These are phyloP conservation scores for Aspergillus sp. DNA, from an alignment of 2,329 filamentous ascomycete genomes.

Conservation along the genomic window DNA sequence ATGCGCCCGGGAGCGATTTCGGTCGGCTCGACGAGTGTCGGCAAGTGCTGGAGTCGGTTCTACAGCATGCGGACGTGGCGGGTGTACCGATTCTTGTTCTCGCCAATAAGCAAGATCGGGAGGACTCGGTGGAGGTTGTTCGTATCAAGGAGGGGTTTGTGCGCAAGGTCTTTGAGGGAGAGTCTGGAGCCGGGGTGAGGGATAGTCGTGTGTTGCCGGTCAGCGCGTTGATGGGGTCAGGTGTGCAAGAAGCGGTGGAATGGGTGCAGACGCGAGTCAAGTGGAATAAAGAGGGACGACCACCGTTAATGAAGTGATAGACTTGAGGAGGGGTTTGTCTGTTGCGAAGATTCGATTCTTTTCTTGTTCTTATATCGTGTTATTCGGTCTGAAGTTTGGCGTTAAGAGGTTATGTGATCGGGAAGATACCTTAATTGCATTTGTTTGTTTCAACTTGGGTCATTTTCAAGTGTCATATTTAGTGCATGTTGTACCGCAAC, in stretches of 20 bases:
- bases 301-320: slow-evolving; percentile 85
- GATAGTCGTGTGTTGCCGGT: slow-evolving; percentile 90
- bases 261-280: slow-evolving; percentile 90
- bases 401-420: neutral
- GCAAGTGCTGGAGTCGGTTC: slow-evolving; percentile 82
- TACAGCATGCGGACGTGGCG: slow-evolving; percentile 83
- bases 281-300: slow-evolving; percentile 93
- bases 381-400: slow-evolving; percentile 1
- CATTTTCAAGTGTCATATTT: too few species aligned
- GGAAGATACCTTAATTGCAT: slow-evolving; percentile 2
- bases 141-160: slow-evolving; percentile 96
- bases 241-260: slow-evolving; percentile 93
- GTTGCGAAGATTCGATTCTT: neutral
- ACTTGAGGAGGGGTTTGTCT: neutral
- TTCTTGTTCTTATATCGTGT: neutral
- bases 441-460: neutral
- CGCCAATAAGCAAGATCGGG: slow-evolving; percentile 96
- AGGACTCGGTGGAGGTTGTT: slow-evolving; percentile 97
- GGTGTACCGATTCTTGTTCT: slow-evolving; percentile 89
- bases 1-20: slow-evolving; percentile 39
- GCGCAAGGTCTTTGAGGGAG: slow-evolving; percentile 91
- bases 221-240: slow-evolving; percentile 77
- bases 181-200: slow-evolving; percentile 80
- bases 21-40: slow-evolving; percentile 81
- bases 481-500: neutral